Evolutionary conservation across 257 asterid species (phyloP).

Genomic region (Cynanchum wilfordii): DNA sequence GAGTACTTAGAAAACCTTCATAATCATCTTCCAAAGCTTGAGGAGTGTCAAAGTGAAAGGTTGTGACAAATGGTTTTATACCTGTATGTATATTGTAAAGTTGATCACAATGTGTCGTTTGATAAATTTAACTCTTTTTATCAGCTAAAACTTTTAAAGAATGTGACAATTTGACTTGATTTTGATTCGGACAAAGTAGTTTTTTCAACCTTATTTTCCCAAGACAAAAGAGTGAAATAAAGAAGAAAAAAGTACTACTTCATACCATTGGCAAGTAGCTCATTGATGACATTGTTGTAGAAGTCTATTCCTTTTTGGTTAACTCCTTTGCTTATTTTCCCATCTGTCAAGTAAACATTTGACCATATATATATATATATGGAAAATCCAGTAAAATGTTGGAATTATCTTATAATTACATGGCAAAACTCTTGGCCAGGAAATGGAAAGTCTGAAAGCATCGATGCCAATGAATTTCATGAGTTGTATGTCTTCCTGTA

Average conservation of each 20-base stretch:
- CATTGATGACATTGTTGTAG: slow-evolving; percentile 55
- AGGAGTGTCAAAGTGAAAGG: slow-evolving; percentile 72
- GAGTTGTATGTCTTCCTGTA: slow-evolving; percentile 19
- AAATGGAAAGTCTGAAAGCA: slow-evolving; percentile 19
- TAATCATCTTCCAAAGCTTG: slow-evolving; percentile 72
- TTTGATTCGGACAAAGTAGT: no score
- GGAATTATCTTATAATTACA: slow-evolving; percentile 1
- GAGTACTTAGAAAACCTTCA: slow-evolving; percentile 48
- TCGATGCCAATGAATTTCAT: slow-evolving; percentile 14
- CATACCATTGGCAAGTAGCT: slow-evolving; percentile 48
- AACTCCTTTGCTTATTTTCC: slow-evolving; percentile 51
- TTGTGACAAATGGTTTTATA: slow-evolving; percentile 48
- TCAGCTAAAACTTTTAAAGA: no score
- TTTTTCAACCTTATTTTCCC: no score
- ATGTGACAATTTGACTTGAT: no score
- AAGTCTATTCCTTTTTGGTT: slow-evolving; percentile 53
- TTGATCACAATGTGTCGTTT: no score
- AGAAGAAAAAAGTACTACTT: not conserved
- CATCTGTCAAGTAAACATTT: slow-evolving; percentile 22
- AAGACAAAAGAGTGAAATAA: no score
- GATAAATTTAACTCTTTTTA: no score
- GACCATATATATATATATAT: no score
- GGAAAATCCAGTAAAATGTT: no score
- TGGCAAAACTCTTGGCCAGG: slow-evolving; percentile 23
- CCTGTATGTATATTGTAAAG: no score